Conservation (phyloP, 139 green algal genomes). For the Chlorella sp. region DNA sequence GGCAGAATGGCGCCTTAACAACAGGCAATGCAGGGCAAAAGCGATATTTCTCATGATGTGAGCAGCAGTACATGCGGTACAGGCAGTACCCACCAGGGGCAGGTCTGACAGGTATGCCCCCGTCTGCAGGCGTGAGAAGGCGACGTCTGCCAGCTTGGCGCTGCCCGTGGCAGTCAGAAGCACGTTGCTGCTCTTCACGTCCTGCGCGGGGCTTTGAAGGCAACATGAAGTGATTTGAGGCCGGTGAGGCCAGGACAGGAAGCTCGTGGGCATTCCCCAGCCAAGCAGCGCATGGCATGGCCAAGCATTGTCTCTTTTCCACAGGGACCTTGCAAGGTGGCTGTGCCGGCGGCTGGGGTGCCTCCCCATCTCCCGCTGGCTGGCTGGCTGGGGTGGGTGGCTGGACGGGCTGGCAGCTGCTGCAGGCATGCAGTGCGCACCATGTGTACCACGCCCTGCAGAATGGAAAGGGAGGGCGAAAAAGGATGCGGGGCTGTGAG, state of each 20-base stretch:
- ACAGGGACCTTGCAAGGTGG: too few relatives aligned
- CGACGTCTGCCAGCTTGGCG: slow-evolving; percentile 5
- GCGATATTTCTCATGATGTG: too few relatives aligned
- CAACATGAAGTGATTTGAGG: neutral
- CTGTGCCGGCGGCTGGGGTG: neutral
- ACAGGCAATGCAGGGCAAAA: neutral
- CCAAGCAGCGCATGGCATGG: neutral
- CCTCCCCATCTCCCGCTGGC: neutral
- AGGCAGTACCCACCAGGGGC: neutral
- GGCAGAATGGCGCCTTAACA: too few relatives aligned
- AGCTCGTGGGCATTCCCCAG: too few relatives aligned
- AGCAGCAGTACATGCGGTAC: too few relatives aligned
- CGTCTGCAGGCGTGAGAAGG: neutral
- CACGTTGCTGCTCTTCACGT: slow-evolving; percentile 18
- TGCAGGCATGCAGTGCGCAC: neutral
- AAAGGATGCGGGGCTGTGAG: neutral
- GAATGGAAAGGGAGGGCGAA: too few relatives aligned
- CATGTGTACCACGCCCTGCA: neutral
- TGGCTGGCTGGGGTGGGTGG: too few relatives aligned
- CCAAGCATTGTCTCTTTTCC: too few relatives aligned
- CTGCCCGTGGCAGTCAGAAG: neutral
- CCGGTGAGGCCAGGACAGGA: too few relatives aligned
- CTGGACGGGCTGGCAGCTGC: too few relatives aligned
- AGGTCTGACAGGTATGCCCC: neutral
- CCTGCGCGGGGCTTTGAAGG: neutral